phyloP scores from a whole-genome alignment of 257 asterid genomes.

The Penstemon newberryi region DNA sequence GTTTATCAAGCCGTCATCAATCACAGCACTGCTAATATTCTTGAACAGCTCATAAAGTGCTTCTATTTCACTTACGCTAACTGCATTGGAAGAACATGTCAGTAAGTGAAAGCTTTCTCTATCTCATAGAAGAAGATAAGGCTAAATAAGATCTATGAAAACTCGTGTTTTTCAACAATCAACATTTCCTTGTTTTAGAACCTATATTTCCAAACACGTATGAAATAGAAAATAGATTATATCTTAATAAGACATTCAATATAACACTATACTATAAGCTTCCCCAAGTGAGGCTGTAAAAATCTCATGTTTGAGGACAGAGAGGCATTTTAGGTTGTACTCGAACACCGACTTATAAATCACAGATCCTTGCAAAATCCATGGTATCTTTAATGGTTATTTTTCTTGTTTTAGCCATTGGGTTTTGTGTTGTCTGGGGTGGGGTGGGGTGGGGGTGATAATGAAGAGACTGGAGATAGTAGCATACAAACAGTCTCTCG shows the following conservation, averaged over 20 bases:
- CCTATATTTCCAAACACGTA: conserved; percentile 4
- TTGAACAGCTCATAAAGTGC: conserved; percentile 96
- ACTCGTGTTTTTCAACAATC: background rate
- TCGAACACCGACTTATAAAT: background rate
- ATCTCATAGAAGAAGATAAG: conserved; percentile 9
- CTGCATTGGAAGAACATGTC: conserved; percentile 42
- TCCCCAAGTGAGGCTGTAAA: background rate
- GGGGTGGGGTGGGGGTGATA: conserved; percentile 3
- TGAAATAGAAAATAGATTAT: background rate
- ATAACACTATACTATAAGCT: background rate
- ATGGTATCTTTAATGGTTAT: too few species aligned
- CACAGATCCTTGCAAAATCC: too few species aligned
- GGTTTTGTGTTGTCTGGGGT: background rate
- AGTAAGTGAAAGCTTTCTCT: conserved; percentile 22
- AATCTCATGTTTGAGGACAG: too few species aligned
- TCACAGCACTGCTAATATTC: conserved; percentile 99
- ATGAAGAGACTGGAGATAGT: conserved; percentile 18
- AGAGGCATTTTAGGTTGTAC: background rate
- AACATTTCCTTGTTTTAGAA: conserved; percentile 6
- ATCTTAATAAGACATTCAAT: background rate
- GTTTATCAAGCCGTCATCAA: conserved; percentile 95
- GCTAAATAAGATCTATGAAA: background rate
- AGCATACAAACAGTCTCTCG: conserved; percentile 98
- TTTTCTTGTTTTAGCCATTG: background rate
- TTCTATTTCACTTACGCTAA: conserved; percentile 98